These are phyloP conservation scores for Kurtzmaniella cleridarum DNA, from an alignment of 805 yeast genomes.

Conservation along the genomic window DNA sequence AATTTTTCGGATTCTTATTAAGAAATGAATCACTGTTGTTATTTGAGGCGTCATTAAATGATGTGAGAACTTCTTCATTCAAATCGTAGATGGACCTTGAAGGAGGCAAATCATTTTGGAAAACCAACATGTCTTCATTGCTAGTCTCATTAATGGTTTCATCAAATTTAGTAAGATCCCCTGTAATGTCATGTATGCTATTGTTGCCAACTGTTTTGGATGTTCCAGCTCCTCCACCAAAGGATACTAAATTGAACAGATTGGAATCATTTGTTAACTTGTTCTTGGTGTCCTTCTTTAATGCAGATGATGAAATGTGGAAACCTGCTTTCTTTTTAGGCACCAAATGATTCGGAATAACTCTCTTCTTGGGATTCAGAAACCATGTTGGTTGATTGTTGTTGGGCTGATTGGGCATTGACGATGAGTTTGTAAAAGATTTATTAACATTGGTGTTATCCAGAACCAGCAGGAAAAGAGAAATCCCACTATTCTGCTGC, in stretches of 20 bases:
- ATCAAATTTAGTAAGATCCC: slow-evolving; percentile 18
- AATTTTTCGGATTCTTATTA: slow-evolving; percentile 42
- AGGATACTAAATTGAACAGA: slow-evolving; percentile 31
- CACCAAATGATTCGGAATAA: slow-evolving; percentile 38
- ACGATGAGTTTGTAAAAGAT: not conserved
- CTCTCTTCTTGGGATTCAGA: slow-evolving; percentile 26
- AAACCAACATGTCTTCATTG: slow-evolving; percentile 23
- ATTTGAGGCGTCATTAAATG: slow-evolving; percentile 29
- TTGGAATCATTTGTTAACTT: slow-evolving; percentile 6
- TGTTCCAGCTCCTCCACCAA: slow-evolving; percentile 25
- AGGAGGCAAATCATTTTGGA: slow-evolving; percentile 43
- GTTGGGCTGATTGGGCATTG: slow-evolving; percentile 6
- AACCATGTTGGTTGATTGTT: slow-evolving; percentile 31
- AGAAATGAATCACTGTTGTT: slow-evolving; percentile 36
- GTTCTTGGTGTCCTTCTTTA: slow-evolving; percentile 4
- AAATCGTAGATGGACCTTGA: slow-evolving; percentile 45
- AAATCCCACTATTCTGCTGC: not conserved
- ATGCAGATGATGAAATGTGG: slow-evolving; percentile 23
- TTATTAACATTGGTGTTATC: not conserved
- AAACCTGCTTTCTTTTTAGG: slow-evolving; percentile 37
- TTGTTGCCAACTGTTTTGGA: slow-evolving; percentile 7
- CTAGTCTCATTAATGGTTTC: slow-evolving; percentile 25
- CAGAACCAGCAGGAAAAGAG: slow-evolving; percentile 1
- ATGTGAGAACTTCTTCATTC: slow-evolving; percentile 36
- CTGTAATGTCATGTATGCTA: slow-evolving; percentile 3